Base-by-base conservation (phyloP, 2,329 filamentous ascomycete species). In the Fusarium vanettenii region DNA sequence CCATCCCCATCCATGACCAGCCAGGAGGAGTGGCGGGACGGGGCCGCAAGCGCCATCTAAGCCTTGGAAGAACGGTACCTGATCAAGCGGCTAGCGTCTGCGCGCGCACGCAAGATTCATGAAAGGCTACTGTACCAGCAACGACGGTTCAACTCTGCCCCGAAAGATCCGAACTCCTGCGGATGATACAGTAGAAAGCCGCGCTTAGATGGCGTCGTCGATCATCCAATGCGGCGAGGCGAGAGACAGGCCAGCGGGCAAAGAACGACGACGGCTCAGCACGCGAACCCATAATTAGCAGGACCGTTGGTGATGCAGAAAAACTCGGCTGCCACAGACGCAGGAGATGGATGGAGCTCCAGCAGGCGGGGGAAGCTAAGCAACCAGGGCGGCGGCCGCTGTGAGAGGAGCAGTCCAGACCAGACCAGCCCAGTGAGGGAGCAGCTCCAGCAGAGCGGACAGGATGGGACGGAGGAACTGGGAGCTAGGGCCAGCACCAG, bases 31-130 rank as follows among this genome's bases (percentile, higher is more conserved):
- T 77, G 76, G 74, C 76, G 76, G 76, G 76, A 78, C 76, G 73
- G 72, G 68, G 76, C 76, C 76, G 68, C 76, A 78, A 75, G 72
- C 73, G 76, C 75, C 76, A 76, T 76, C 76, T 74, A 78, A 76
- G 76, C 76, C 75, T 76, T 74, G 57, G 68, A 76, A 71, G 73
- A 76, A 75, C 72, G 76, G 75, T 76, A 77, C 73, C 69, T 76
- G 66, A 76, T 76, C 74, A 55, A 69, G 71, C 62, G 57, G 66
- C 66, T 67, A 76, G 76, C 76, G 74, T 64, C 68, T 68, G 61
- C 64, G 70, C 69, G 57, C 69, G 66, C 48, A 52, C 48, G 25
- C 48, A 70, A 73, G 59, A 18, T 6, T 50, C 60, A 39, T 29
- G n/a, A 52, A 37, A 68, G 43, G 62, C 57, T 25, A 35, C 20